A percentile compares a stretch with the other conserved stretches of the same genome.
These are phyloP conservation scores for Pythium vanterpoolii DNA, from an alignment of 352 stramenopile species.

Conservation along the genomic window DNA sequence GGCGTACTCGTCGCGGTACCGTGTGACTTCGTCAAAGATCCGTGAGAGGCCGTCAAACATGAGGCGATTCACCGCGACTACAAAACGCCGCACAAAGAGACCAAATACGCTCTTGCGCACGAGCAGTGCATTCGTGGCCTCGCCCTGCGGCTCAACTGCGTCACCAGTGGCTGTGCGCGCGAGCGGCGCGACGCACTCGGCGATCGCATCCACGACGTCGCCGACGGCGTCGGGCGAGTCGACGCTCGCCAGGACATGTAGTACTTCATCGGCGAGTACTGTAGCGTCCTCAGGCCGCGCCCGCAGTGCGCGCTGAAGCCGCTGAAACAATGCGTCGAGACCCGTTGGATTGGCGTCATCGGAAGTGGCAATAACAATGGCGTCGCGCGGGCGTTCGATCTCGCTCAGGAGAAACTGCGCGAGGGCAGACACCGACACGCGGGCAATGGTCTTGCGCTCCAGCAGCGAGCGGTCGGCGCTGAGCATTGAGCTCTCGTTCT, in stretches of 20 bases:
- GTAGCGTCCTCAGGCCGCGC: slow-evolving; percentile 34
- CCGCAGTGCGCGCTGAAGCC: slow-evolving; percentile 36
- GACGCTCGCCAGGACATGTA: slow-evolving; percentile 48
- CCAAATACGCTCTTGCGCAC: slow-evolving; percentile 55
- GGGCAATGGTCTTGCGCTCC: slow-evolving; percentile 24
- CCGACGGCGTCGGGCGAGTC: slow-evolving; percentile 61
- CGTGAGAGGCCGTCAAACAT: slow-evolving; percentile 72
- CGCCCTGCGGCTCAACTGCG: slow-evolving; percentile 28
- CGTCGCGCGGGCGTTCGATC: slow-evolving; percentile 40
- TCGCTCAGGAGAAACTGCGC: slow-evolving; percentile 53
- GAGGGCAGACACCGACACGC: slow-evolving; percentile 38
- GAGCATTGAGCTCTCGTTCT: slow-evolving; percentile 16
- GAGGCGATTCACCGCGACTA: slow-evolving; percentile 50
- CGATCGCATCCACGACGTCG: slow-evolving; percentile 63
- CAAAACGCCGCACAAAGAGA: slow-evolving; percentile 66
- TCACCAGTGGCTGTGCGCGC: slow-evolving; percentile 23
- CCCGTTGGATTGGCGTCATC: slow-evolving; percentile 18
- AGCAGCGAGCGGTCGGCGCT: slow-evolving; percentile 13
- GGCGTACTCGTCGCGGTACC: slow-evolving; percentile 44
- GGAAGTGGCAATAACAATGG: background rate
- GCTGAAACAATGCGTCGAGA: slow-evolving; percentile 40
- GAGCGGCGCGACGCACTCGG: slow-evolving; percentile 53
- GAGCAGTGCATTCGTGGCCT: slow-evolving; percentile 49
- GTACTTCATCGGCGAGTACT: slow-evolving; percentile 42
- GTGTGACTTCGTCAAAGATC: slow-evolving; percentile 58